Evolutionary conservation across 2,329 filamentous ascomycete genomes (phyloP).

Genomic region (Bimuria novae-zelandiae): DNA sequence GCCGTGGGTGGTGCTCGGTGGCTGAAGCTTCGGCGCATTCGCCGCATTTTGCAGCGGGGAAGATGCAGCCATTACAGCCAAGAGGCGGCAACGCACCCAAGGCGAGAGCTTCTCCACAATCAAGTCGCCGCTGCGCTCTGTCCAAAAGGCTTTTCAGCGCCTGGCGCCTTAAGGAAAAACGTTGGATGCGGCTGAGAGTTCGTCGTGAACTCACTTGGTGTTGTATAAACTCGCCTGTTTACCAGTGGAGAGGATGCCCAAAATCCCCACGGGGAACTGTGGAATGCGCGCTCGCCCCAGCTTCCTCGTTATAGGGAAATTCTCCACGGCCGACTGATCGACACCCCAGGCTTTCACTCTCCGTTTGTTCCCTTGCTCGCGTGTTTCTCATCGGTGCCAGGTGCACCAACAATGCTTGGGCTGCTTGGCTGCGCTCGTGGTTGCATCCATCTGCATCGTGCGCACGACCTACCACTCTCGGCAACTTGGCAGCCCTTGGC

Average conservation of each 20-base stretch:
- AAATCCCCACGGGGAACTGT: not conserved
- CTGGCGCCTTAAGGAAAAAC: constrained; percentile 10
- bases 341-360: constrained; percentile 6
- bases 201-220: constrained; percentile 1
- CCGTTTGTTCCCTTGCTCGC: constrained; percentile 24
- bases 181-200: constrained; percentile 1
- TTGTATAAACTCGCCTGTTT: constrained; percentile 10
- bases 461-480: constrained; percentile 27
- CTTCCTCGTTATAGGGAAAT: not conserved
- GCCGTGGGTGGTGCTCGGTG: constrained; percentile 28
- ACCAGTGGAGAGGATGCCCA: not conserved
- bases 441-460: constrained; percentile 27
- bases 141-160: constrained; percentile 30
- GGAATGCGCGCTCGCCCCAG: constrained; percentile 2
- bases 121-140: constrained; percentile 17
- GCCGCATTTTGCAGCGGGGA: constrained; percentile 22
- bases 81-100: constrained; percentile 15
- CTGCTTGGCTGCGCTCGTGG: constrained; percentile 30
- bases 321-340: constrained; percentile 13
- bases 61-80: constrained; percentile 31
- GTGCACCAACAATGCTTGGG: constrained; percentile 30
- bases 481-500: constrained; percentile 42
- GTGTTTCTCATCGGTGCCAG: constrained; percentile 9
- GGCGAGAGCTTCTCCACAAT: constrained; percentile 28
- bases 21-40: constrained; percentile 28